Conservation (phyloP, 1,284 basidiomycete genomes). For the Bjerkandera adusta region DNA sequence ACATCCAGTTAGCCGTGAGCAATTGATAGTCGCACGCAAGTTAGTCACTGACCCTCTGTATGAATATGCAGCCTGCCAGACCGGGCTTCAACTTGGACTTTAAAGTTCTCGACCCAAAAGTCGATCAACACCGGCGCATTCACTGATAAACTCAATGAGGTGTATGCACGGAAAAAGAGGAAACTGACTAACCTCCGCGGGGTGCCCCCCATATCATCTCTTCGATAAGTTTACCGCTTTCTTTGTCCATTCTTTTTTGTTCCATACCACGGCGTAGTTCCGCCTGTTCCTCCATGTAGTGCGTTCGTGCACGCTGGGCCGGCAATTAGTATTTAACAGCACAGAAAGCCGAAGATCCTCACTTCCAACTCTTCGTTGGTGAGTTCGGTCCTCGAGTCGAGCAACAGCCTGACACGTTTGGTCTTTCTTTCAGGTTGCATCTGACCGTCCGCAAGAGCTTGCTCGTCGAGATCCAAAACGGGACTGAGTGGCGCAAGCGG, state of each 20-base stretch:
- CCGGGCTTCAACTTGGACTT: conserved; percentile 61
- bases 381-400: conserved; percentile 72
- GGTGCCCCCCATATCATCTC: conserved; percentile 71
- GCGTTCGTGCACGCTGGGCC: conserved; percentile 54
- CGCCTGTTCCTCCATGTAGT: conserved; percentile 65
- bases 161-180: neutral
- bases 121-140: conserved; percentile 59
- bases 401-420: conserved; percentile 35
- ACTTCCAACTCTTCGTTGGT: conserved; percentile 79
- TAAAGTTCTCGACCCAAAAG: conserved; percentile 73
- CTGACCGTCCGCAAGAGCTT: conserved; percentile 31
- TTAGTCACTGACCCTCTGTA: conserved; percentile 29
- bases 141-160: conserved; percentile 38
- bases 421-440: conserved; percentile 35
- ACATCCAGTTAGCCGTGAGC: neutral
- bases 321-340: conserved; percentile 4
- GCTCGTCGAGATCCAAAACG: conserved; percentile 2
- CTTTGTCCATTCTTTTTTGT: conserved; percentile 55
- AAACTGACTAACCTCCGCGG: conserved; percentile 47
- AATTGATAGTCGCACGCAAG: neutral
- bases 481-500: conserved; percentile 21
- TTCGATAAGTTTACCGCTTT: conserved; percentile 51
- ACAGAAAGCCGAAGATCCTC: neutral
- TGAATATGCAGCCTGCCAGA: conserved; percentile 46
- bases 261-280: conserved; percentile 47